Percentiles rank a stretch among this genome's conserved stretches.
Evolutionary conservation across 345 rosid genomes (phyloP).

Genomic region (Gossypium mustelinum): DNA sequence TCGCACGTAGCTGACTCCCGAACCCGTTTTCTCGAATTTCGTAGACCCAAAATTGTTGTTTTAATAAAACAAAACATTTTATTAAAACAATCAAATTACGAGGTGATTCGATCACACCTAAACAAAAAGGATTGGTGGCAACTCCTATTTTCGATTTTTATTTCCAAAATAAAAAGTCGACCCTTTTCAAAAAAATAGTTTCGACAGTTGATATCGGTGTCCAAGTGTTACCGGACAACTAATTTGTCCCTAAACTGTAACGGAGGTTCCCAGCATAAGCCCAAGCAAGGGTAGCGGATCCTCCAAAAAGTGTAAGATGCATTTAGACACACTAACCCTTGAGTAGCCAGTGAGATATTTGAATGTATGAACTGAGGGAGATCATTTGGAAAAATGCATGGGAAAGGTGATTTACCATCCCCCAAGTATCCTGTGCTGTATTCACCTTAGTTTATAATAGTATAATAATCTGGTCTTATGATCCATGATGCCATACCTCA

Average conservation of each 20-base stretch:
- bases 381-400: conserved; percentile 94
- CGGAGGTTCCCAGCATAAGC: conserved; percentile 80
- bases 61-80: no score
- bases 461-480: not conserved
- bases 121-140: no score
- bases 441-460: no score
- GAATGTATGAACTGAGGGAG: conserved; percentile 95
- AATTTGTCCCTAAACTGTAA: conserved; percentile 78
- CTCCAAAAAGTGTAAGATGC: conserved; percentile 69
- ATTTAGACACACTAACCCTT: conserved; percentile 85
- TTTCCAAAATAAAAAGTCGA: no score
- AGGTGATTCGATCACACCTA: no score
- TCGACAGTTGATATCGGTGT: conserved; percentile 59
- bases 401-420: conserved; percentile 63
- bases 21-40: no score
- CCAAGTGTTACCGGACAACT: conserved; percentile 84
- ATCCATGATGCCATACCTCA: not conserved
- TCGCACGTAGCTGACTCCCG: no score
- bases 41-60: no score
- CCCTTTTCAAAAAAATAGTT: no score
- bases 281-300: conserved; percentile 65
- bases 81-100: no score
- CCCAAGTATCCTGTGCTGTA: not conserved
- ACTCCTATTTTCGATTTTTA: no score
- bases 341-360: conserved; percentile 74